Base-by-base conservation (phyloP, 1,284 basidiomycete genomes). In the Microstroma glucosiphilum region DNA sequence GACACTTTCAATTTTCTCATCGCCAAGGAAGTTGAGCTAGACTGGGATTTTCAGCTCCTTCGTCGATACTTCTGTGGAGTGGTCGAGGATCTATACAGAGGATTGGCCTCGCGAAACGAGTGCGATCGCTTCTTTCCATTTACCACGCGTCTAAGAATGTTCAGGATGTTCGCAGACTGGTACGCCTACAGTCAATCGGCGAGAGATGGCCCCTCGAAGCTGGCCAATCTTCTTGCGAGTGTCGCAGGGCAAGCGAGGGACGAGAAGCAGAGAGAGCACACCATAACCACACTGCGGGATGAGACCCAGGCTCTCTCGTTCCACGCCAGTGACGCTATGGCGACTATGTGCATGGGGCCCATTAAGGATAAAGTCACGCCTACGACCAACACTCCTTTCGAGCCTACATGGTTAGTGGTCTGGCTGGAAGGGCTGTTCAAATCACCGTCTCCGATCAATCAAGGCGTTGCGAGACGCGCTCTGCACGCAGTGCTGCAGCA, bases 91-190 rank as follows among this genome's bases (percentile, higher is more conserved):
- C 83, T 96, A 7, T 92, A 92, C 67, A 40, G n/a, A 17, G 88
- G 86, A 13, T 81, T 91, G 17, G 86, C 87, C 6, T 85, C 85
- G 49, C 81, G 90, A 30, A 87, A 81, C 61, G 86, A 88, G 64
- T 86, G 86, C 1, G 90, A 91, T 62, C 83, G 87, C 1, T 90
- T 90, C 77, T 86, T 91, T 60, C 86, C 89, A 3, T 82, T 85
- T 8, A 86, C 90, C 60, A 87, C 88, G 80, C 87, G 91, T 70
- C 83, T 92, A 8, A 85, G 87, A 8, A 82, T 96, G 57, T 96
- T 91, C 80, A 85, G 88, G 54, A 82, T 92, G 49, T 93, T 92
- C 72, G 89, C 92, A 78, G 92, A 94, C 70, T 96, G 93, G 93
- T 94, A 92, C 78, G 87, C 89, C 69, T 84, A 90, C 60, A 91